Conservation (phyloP, 345 rosid species). For the Carallia brachiata region DNA sequence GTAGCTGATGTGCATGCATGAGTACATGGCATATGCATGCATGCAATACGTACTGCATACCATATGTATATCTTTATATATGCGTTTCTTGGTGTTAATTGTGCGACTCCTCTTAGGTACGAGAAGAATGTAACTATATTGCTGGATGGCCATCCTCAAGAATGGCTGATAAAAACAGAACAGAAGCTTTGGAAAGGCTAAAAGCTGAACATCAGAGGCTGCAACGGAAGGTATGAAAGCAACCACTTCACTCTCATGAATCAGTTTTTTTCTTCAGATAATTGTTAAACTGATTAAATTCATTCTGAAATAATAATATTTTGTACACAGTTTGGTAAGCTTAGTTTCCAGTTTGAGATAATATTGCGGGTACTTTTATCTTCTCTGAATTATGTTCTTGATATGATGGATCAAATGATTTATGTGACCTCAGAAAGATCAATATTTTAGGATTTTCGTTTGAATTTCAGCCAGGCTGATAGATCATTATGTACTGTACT, state of each 20-base stretch:
- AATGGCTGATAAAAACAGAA: constrained; percentile 42
- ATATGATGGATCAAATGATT: too few species aligned
- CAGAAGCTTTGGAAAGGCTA: constrained; percentile 43
- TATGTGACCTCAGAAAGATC: too few species aligned
- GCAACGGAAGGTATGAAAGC: constrained; percentile 56
- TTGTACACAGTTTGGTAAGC: too few species aligned
- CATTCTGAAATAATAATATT: neutral
- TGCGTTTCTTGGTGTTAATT: neutral
- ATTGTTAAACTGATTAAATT: neutral
- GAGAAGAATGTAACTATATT: constrained; percentile 66
- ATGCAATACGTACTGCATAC: neutral
- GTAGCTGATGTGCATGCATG: neutral
- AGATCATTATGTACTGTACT: too few species aligned
- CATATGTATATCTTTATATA: neutral
- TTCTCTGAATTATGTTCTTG: too few species aligned
- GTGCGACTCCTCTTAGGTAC: constrained; percentile 46
- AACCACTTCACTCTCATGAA: neutral
- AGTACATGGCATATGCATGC: neutral
- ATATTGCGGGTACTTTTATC: too few species aligned
- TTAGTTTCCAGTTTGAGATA: too few species aligned
- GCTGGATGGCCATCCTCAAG: constrained; percentile 58
- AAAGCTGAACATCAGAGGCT: constrained; percentile 46
- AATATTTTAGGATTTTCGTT: too few species aligned
- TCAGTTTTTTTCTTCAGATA: neutral
- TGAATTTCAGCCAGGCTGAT: too few species aligned